Evolutionary conservation across 768 basidiomycete genomes (phyloP).

Genomic region (Russula abietina): DNA sequence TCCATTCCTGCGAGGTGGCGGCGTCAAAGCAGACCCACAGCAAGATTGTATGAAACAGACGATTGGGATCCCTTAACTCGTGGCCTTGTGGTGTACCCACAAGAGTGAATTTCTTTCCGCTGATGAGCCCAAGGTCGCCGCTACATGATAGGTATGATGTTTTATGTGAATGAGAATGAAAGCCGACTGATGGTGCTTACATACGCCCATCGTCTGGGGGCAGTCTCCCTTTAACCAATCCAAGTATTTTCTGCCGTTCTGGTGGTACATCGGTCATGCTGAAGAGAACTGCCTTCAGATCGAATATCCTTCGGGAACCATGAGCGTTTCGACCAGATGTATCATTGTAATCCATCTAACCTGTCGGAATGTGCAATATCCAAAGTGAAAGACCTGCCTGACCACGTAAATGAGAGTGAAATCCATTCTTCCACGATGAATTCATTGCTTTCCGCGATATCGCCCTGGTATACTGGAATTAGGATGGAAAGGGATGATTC

Average conservation of each 20-base stretch:
- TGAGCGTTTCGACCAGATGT: background rate
- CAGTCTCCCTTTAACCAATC: slow-evolving; percentile 76
- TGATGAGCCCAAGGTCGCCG: slow-evolving; percentile 49
- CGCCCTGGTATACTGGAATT: background rate
- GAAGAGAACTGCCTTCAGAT: slow-evolving; percentile 65
- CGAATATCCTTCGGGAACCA: slow-evolving; percentile 54
- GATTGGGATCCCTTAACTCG: slow-evolving; percentile 75
- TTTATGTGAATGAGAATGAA: background rate
- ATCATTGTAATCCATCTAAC: slow-evolving; percentile 32
- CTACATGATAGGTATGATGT: slow-evolving; percentile 31
- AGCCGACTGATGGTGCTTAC: slow-evolving; percentile 30
- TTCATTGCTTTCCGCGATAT: background rate
- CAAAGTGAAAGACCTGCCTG: slow-evolving; percentile 59
- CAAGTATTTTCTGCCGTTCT: slow-evolving; percentile 83
- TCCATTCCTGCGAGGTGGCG: slow-evolving; percentile 44
- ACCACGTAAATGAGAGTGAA: slow-evolving; percentile 64
- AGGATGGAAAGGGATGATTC: background rate
- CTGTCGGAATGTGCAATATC: slow-evolving; percentile 74
- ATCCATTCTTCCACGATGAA: slow-evolving; percentile 42
- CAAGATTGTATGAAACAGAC: slow-evolving; percentile 31
- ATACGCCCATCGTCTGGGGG: slow-evolving; percentile 69
- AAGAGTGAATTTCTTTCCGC: slow-evolving; percentile 74
- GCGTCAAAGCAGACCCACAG: background rate
- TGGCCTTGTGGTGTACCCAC: slow-evolving; percentile 82
- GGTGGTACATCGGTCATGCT: slow-evolving; percentile 71